Evolutionary conservation across 352 stramenopile species (phyloP), one percentile per base, ranked within the genome.

Genomic region (Albugo laibachii): DNA sequence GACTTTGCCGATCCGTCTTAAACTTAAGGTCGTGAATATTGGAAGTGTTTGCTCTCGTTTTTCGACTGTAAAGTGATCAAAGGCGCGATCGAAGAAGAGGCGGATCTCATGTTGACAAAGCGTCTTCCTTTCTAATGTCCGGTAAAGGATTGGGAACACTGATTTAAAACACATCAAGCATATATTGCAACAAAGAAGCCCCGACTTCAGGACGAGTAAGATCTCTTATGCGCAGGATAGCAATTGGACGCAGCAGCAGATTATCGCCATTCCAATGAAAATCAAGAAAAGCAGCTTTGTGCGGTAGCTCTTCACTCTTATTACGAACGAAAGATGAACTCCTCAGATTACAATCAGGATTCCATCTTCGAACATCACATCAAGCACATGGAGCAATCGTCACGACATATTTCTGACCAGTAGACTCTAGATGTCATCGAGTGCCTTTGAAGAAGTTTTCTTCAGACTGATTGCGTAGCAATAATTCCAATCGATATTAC

Each of bases 91-190:
- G 12, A 42, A 8, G 36, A 53, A n/a, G 44, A 52, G 13, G 38
- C 38, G 12, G 34, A 41, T 12, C 34, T 27, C n/a, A 24, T 54
- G 2, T 36, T 20, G 8, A 27, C 38, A 2, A 15, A 46, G 16
- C 38, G 52, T 19, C 45, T 27, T 37, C 13, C 24, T 13, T 41
- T 18, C 14, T 8, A 8, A 11, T 50, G 49, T 40, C 52, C 46
- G 5, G 44, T 44, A 4, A 27, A 47, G 2, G 19, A 54, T 8
- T 53, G 52, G 52, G 41, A 57, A 8, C 31, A 15, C 34, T 57
- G 52, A 45, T n/a, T 52, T 52, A 36, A 31, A 38, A 1, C 41
- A 38, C 14, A 15, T 48, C 1, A 5, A 44, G 16, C 2, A 36
- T 5, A 34, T 41, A 11, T 36, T 53, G 6, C 36, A 41, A 12